Evolutionary conservation across 495 filamentous ascomycete genomes (phyloP).

Genomic region (Penicillium crystallinum): DNA sequence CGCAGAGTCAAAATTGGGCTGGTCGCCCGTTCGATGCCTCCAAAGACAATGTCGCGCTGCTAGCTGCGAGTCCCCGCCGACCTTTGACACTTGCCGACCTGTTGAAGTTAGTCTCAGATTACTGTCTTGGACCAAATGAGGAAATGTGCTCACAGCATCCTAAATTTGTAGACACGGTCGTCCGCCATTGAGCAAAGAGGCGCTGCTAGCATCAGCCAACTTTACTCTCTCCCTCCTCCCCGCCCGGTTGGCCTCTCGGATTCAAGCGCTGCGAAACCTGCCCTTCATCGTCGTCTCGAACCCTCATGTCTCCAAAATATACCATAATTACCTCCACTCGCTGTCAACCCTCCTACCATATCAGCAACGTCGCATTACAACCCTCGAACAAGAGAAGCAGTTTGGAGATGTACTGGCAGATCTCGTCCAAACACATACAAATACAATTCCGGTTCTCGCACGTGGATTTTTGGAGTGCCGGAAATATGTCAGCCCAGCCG

Average conservation of each 20-base stretch:
- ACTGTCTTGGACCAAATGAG: background rate
- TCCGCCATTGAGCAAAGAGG: constrained; percentile 73
- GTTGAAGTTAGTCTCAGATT: constrained; percentile 57
- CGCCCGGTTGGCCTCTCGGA: constrained; percentile 88
- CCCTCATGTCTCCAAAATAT: constrained; percentile 84
- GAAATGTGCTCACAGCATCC: background rate
- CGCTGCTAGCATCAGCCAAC: constrained; percentile 82
- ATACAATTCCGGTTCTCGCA: constrained; percentile 90
- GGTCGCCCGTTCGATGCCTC: constrained; percentile 36
- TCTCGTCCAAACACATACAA: constrained; percentile 84
- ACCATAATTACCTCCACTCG: constrained; percentile 91
- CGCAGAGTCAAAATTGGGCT: constrained; percentile 14
- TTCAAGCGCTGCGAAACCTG: constrained; percentile 84
- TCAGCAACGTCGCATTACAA: constrained; percentile 69
- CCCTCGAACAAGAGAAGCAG: constrained; percentile 77
- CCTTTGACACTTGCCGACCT: constrained; percentile 81
- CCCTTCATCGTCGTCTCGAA: constrained; percentile 98
- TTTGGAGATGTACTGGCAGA: constrained; percentile 92
- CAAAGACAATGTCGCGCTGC: constrained; percentile 68
- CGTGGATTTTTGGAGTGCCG: constrained; percentile 87
- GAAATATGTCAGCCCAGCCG: constrained; percentile 71
- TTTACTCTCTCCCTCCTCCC: constrained; percentile 92
- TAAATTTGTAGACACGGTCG: constrained; percentile 65
- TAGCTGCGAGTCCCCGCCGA: constrained; percentile 75
- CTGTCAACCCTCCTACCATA: constrained; percentile 84